A percentile compares a stretch with the other conserved stretches of the same genome.
These are phyloP conservation scores for Heimioporus sp. DNA, from an alignment of 768 basidiomycete species.

Conservation along the genomic window DNA sequence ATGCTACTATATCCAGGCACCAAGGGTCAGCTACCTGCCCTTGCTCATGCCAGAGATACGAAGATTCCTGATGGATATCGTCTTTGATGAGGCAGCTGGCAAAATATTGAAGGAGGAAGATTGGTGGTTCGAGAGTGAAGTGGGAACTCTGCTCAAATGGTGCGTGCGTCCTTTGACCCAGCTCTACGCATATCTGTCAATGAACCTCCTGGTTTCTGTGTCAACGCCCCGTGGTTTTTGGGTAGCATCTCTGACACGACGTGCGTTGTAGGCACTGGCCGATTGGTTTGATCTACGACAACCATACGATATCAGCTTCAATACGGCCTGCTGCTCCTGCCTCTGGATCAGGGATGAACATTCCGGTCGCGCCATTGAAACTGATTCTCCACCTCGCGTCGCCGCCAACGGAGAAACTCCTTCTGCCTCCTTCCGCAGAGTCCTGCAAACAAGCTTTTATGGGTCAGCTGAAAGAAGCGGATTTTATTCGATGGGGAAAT, in stretches of 20 bases:
- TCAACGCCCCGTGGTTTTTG: background rate
- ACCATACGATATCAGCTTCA: conserved; percentile 64
- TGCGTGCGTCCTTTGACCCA: conserved; percentile 35
- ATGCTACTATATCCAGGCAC: conserved; percentile 87
- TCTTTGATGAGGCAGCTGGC: conserved; percentile 83
- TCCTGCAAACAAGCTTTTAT: conserved; percentile 92
- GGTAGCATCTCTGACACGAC: conserved; percentile 8
- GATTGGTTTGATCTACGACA: conserved; percentile 91
- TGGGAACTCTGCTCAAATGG: conserved; percentile 85
- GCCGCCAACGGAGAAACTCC: conserved; percentile 83
- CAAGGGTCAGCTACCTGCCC: conserved; percentile 91
- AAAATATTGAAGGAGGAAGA: conserved; percentile 80
- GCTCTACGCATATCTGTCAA: background rate
- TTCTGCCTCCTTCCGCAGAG: conserved; percentile 77
- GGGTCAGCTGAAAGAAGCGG: conserved; percentile 95
- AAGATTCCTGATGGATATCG: conserved; percentile 86
- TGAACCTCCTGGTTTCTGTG: background rate
- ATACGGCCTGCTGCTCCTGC: conserved; percentile 41
- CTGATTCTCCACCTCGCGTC: conserved; percentile 84
- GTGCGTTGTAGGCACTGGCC: conserved; percentile 88
- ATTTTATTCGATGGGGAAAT: conserved; percentile 96
- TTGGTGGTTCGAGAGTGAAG: conserved; percentile 97
- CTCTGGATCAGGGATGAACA: conserved; percentile 39
- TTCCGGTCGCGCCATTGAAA: conserved; percentile 57
- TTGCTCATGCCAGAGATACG: conserved; percentile 86